Percentiles rank a stretch among this genome's conserved stretches.
phyloP scores from a whole-genome alignment of 768 basidiomycete genomes.

The Paxillus ammoniavirescens region DNA sequence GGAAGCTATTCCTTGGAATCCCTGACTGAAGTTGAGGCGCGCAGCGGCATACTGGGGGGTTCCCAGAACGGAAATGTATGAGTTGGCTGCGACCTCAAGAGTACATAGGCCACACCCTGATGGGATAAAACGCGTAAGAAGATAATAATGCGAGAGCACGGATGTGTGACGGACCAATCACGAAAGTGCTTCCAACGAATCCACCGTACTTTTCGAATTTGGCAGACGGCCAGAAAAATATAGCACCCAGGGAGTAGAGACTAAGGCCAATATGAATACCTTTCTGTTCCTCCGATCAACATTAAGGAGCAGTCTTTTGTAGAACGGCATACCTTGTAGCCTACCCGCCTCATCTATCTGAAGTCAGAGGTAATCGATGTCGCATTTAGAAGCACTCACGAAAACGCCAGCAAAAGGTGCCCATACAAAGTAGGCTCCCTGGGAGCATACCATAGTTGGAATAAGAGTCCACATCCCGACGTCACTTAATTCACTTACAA shows the following conservation, averaged over 20 bases:
- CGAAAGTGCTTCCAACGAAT: constrained; percentile 72
- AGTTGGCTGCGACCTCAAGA: constrained; percentile 74
- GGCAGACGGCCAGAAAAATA: constrained; percentile 80
- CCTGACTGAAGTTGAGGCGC: constrained; percentile 77
- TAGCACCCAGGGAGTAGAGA: constrained; percentile 62
- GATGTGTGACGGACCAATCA: constrained; percentile 45
- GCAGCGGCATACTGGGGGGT: constrained; percentile 69
- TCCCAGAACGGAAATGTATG: constrained; percentile 73
- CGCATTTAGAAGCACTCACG: constrained; percentile 36
- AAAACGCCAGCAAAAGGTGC: constrained; percentile 57
- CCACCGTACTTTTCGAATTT: constrained; percentile 66
- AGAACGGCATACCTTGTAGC: constrained; percentile 56
- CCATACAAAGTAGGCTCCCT: constrained; percentile 64
- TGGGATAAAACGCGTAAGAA: background rate
- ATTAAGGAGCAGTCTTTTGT: background rate
- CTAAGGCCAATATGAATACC: constrained; percentile 63
- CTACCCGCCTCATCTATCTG: constrained; percentile 55
- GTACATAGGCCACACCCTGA: constrained; percentile 63
- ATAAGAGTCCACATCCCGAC: background rate
- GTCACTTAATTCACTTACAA: constrained; percentile 36
- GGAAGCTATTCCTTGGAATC: constrained; percentile 73
- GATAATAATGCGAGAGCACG: background rate
- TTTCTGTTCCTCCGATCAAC: constrained; percentile 32
- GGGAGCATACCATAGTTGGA: background rate
- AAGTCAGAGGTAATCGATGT: background rate